Conservation (phyloP, 805 yeast genomes). For the Hanseniaspora vineae region DNA sequence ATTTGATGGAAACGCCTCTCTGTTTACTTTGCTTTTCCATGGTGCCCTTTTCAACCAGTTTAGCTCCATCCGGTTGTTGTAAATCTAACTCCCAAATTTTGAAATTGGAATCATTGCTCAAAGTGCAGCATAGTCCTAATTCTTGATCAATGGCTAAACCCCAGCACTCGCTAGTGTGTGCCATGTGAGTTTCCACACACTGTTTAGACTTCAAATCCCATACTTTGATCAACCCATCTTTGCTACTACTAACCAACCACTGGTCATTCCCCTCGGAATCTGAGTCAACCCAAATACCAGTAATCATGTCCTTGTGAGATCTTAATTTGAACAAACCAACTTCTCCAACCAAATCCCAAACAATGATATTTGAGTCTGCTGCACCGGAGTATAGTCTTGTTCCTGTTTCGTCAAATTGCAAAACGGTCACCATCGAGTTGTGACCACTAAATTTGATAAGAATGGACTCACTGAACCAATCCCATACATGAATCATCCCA, state of each 20-base stretch:
- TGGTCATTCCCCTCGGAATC: conserved; percentile 45
- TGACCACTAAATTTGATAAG: conserved; percentile 86
- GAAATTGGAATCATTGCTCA: conserved; percentile 70
- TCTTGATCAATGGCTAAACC: conserved; percentile 40
- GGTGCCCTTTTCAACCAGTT: conserved; percentile 46
- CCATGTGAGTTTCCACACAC: conserved; percentile 88
- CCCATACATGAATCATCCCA: conserved; percentile 89
- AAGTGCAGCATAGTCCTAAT: conserved; percentile 39
- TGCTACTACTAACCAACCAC: conserved; percentile 64
- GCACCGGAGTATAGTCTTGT: conserved; percentile 82
- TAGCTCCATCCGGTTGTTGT: conserved; percentile 34
- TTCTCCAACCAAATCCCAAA: conserved; percentile 95
- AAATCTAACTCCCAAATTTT: conserved; percentile 73
- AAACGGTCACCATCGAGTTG: conserved; percentile 56
- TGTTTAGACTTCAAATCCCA: conserved; percentile 90
- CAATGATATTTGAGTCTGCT: conserved; percentile 65
- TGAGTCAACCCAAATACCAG: conserved; percentile 44
- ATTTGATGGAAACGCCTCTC: conserved; percentile 49
- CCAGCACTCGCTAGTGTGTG: conserved; percentile 94
- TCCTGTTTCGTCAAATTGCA: conserved; percentile 68
- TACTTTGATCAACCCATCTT: conserved; percentile 81
- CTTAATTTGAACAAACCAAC: conserved; percentile 74
- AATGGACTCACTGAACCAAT: conserved; percentile 64
- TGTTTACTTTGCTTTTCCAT: conserved; percentile 68
- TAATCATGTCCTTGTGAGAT: conserved; percentile 83